A percentile compares a stretch with the other conserved stretches of the same genome.
These are phyloP conservation scores for Eucalyptus tenuipes DNA, from an alignment of 345 rosid genomes.

Conservation along the genomic window DNA sequence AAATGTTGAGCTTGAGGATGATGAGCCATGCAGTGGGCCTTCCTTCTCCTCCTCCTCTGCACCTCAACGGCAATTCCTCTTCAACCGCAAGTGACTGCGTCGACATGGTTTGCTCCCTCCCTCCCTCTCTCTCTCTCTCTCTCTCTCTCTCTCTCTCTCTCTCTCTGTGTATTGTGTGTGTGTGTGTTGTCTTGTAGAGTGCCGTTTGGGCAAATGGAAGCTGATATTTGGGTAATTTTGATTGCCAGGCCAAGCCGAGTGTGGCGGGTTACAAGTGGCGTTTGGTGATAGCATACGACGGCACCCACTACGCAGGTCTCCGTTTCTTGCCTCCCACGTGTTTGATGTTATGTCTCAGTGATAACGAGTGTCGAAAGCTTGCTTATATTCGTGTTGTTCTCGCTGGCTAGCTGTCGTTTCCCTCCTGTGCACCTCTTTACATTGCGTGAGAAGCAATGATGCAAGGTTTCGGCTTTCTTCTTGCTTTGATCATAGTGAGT, in stretches of 20 bases:
- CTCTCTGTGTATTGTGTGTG: too few relatives aligned
- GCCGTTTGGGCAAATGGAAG: not conserved
- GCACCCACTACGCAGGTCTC: conserved; percentile 65
- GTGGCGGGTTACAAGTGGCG: conserved; percentile 58
- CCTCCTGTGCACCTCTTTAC: not conserved
- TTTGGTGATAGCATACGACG: conserved; percentile 70
- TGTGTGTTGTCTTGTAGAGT: not conserved
- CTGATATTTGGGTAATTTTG: not conserved
- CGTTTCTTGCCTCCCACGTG: not conserved
- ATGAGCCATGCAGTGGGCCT: conserved; percentile 27
- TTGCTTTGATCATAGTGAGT: not conserved
- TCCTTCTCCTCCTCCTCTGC: conserved; percentile 9
- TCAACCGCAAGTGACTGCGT: not conserved
- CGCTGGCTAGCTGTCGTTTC: not conserved
- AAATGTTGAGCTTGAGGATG: conserved; percentile 5
- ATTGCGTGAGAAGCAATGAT: not conserved
- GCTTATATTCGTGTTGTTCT: not conserved
- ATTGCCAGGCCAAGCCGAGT: conserved; percentile 1
- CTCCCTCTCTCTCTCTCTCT: not conserved
- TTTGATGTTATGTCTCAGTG: not conserved
- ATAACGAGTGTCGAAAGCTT: not conserved
- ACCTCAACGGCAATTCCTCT: not conserved
- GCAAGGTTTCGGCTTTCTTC: not conserved
- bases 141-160: not conserved
- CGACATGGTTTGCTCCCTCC: not conserved